Evolutionary conservation across 2,329 filamentous ascomycete species (phyloP).

Genomic region (Penicillium sp.): DNA sequence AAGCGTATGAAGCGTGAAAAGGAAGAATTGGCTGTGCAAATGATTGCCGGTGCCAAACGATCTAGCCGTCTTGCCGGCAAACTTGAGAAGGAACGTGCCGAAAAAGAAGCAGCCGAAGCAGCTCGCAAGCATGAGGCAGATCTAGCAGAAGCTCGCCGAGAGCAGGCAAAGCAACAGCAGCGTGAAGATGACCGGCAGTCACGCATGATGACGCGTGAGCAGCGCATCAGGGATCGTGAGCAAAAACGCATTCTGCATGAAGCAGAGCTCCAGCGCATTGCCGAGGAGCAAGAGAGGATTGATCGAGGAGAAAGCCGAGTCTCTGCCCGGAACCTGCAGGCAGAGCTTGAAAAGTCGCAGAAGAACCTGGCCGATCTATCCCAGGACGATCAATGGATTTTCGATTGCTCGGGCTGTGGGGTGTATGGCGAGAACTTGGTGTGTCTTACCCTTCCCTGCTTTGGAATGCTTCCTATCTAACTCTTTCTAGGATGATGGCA

Average conservation of each 20-base stretch:
- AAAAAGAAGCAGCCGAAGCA: conserved; percentile 65
- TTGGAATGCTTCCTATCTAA: conserved; percentile 17
- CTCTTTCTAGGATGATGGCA: conserved; percentile 66
- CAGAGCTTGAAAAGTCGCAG: conserved; percentile 72
- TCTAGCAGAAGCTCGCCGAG: conserved; percentile 55
- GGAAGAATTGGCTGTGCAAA: conserved; percentile 73
- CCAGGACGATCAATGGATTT: conserved; percentile 80
- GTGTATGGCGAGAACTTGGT: conserved; percentile 74
- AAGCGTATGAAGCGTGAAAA: conserved; percentile 71
- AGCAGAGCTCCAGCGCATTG: conserved; percentile 72
- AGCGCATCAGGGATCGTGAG: conserved; percentile 79
- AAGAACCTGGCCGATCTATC: conserved; percentile 68
- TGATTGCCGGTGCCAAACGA: conserved; percentile 87
- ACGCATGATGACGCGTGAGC: conserved; percentile 75
- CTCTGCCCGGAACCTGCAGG: conserved; percentile 74
- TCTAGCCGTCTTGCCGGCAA: conserved; percentile 84
- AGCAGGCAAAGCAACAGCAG: conserved; percentile 56
- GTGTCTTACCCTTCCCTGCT: conserved; percentile 20
- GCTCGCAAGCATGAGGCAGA: conserved; percentile 61
- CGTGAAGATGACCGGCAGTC: conserved; percentile 69
- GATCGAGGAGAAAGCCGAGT: conserved; percentile 54
- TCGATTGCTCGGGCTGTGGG: conserved; percentile 85
- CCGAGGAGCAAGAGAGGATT: conserved; percentile 64
- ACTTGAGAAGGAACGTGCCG: conserved; percentile 67
- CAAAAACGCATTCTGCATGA: conserved; percentile 75